Base-by-base conservation (phyloP, 768 basidiomycete genomes). In the Gelatoporia subvermispora region DNA sequence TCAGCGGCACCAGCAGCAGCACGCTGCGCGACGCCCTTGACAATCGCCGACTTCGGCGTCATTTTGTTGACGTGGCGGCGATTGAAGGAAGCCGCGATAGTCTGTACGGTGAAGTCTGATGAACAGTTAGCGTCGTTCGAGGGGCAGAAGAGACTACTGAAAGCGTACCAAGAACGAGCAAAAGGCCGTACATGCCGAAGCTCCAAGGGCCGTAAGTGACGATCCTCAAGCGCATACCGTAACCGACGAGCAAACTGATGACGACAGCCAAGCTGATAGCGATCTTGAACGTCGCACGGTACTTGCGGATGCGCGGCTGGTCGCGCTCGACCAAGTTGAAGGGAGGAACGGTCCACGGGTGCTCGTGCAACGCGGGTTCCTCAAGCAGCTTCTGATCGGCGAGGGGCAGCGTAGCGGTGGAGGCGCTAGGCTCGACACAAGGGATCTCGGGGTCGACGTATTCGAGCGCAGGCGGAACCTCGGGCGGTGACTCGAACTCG, bases 361-460 rank as follows among this genome's bases (percentile, higher is more conserved):
- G 54, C 23, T 44, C 24, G 7, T 47, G 46, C 3, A 34, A 15
- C 10, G 31, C 41, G 3, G 21, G 16, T 20, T 42, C 16, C 28
- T 48, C 47, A 1, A 47, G 45, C 2, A 45, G 25, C 35, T 31
- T 35, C n/a, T 44, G 36, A 24, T 50, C 49, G 10, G 39, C 34
- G 8, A 41, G 49, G 13, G 36, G 48, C 36, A 53, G 35, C 2
- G 52, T 46, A 1, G 25, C 28, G 17, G 35, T 46, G 4, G 48
- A 41, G 8, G 45, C 45, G 31, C 41, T 40, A 3, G 53, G 53
- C 1, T 31, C 47, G 22, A 51, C 15, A n/a, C 38, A 41, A 17
- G 46, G 41, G 35, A 55, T 55, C 35, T 50, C 49, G 11, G 53
- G 53, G 37, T 55, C 53, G 46, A 55, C 47, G 36, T 43, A 48